Evolutionary conservation across 1,284 basidiomycete genomes (phyloP), one percentile per base, ranked within the genome.

Genomic region (Apiotrichum akiyoshidainum): DNA sequence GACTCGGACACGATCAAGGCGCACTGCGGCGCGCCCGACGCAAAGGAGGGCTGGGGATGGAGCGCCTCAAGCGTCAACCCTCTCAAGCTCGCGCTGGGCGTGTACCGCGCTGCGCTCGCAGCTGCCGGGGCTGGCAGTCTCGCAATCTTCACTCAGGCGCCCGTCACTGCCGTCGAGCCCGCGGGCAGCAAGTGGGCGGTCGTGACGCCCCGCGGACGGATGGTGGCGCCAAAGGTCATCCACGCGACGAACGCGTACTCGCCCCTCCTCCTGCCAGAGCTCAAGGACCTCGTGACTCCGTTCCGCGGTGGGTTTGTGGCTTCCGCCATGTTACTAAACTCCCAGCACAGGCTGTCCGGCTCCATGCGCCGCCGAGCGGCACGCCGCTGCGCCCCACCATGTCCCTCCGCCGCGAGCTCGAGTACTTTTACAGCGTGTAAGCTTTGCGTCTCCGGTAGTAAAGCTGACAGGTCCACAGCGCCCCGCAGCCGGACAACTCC

Each of bases 221-320:
- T 68, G 45, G 52, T 10, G 1, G 55, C 63, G 19, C n/a, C 55
- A 2, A 61, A 37, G 7, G 64, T 68, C 4, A 48, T 68, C 11
- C 61, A 64, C 46, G 58, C 61, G 6, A 67, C 67, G 5, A 68
- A 68, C 49, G 65, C 65, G 5, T 65, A 65, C 47, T 57, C 61
- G 14, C 51, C 46, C 11, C 45, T 33, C 12, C 44, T 66, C 7
- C 49, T 69, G 10, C 66, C 68, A 10, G 66, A 69, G 41, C 58
- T 56, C 10, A 51, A 60, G 21, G 60, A 57, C 5, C 52, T 57
- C 1, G 65, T 69, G 34, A 52, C 51, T 0, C 65, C 68, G 5
- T 66, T 21, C 65, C 65, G 42, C 58, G 67, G 66, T 66, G 40
- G 11, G 65, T 42, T 26, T 37, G n/a, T n/a, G n/a, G n/a, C n/a